Evolutionary conservation across 2,329 filamentous ascomycete genomes (phyloP).

Genomic region (Alternaria angustiovoidea): DNA sequence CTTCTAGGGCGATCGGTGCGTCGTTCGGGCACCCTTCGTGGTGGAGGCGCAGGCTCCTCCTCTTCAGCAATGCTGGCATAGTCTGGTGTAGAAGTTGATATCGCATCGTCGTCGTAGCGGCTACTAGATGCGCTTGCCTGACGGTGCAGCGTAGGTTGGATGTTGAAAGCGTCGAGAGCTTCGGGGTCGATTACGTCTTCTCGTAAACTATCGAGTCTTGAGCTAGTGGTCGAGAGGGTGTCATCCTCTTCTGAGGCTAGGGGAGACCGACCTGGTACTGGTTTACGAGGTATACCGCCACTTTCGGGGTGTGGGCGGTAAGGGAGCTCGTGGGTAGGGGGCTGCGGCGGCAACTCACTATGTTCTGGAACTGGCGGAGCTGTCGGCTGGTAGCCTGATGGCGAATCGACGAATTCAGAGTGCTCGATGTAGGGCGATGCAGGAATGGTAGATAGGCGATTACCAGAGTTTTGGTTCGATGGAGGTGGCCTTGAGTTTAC

Average conservation of each 20-base stretch:
- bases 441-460: slow-evolving; percentile 56
- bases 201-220: slow-evolving; percentile 55
- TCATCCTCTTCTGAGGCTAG: slow-evolving; percentile 47
- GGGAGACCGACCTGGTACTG: slow-evolving; percentile 54
- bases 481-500: slow-evolving; percentile 61
- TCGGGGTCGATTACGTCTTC: slow-evolving; percentile 56
- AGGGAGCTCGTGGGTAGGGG: slow-evolving; percentile 33
- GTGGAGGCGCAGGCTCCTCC: slow-evolving; percentile 32
- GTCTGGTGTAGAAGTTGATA: slow-evolving; percentile 74
- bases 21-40: slow-evolving; percentile 52
- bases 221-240: slow-evolving; percentile 50
- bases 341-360: slow-evolving; percentile 35
- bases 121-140: slow-evolving; percentile 55
- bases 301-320: slow-evolving; percentile 37
- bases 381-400: slow-evolving; percentile 40
- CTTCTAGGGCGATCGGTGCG: slow-evolving; percentile 77
- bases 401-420: slow-evolving; percentile 47
- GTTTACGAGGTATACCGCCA: slow-evolving; percentile 47
- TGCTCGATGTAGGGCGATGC: slow-evolving; percentile 55
- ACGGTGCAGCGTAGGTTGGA: slow-evolving; percentile 36
- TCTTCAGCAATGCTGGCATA: slow-evolving; percentile 72
- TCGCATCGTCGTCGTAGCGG: slow-evolving; percentile 70
- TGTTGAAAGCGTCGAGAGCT: slow-evolving; percentile 52
- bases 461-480: slow-evolving; percentile 59
- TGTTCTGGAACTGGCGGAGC: slow-evolving; percentile 50